Evolutionary conservation across 2,329 filamentous ascomycete genomes (phyloP), one percentile per base, ranked within the genome.

Genomic region (Furcasterigmium furcatum): DNA sequence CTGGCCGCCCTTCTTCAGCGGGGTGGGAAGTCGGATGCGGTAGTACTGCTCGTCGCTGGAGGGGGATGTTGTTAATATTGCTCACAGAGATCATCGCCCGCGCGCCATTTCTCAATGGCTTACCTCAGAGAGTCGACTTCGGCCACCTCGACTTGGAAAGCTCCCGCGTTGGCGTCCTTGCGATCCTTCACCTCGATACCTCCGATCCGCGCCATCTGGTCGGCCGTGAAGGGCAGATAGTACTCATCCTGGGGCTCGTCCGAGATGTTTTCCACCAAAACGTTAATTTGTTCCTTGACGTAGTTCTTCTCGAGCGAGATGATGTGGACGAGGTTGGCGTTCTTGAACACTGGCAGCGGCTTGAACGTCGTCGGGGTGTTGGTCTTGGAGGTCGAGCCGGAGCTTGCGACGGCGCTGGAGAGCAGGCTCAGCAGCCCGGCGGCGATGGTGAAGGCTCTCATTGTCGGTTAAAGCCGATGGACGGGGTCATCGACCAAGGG

Each of bases 241-340:
- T 99, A 99, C 67, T 95, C 87, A 64, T 83, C 81, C 63, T 97
- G 91, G 16, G 91, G 79, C 54, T 85, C 73, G 50, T 79, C 77
- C 60, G 86, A 88, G 55, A 88, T 76, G 66, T 99, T 99, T 73
- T 96, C 87, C 52, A 99, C 82, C 43, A 95, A 77, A n/a, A 96
- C 85, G 70, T 97, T 96, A 76, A 96, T 82, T 13, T 85, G 87
- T 69, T 97, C 92, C 62, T 91, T 85, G 45, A 85, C 84, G 60
- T 94, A 97, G 55, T 84, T 88, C 76, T 96, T 97, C 70, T 97
- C 92, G 47, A 96, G 71, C 55, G 95, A 96, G 61, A 95, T 85
- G 53, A 87, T 85, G 59, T 94, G 88, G 43, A 97, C 87, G 24
- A 97, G 70, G 65, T 99, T 97, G 67, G 79, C 79, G 69, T 99